A percentile compares a stretch with the other conserved stretches of the same genome.
phyloP scores from a whole-genome alignment of 208 protist genomes.

The Acanthamoeba quina region DNA sequence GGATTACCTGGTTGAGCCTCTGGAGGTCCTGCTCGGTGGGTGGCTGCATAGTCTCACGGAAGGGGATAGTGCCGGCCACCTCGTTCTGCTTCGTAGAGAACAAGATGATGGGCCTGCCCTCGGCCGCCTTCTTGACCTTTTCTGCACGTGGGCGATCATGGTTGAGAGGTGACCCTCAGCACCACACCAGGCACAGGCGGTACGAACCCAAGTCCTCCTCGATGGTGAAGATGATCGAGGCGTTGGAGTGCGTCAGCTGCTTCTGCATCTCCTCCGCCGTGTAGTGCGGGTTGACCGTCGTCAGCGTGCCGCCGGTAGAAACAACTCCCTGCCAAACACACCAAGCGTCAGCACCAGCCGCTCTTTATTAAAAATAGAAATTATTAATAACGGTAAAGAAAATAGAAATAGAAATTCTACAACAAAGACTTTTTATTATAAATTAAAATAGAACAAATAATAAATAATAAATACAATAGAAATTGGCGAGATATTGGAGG shows the following conservation, averaged over 20 bases:
- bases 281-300: constrained; percentile 43
- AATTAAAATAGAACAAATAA: neutral
- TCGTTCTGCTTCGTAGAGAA: neutral
- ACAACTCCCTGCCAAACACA: neutral
- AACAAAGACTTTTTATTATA: neutral
- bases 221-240: constrained; percentile 24
- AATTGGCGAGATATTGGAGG: no score
- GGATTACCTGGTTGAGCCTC: neutral
- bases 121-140: constrained; percentile 17
- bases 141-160: neutral
- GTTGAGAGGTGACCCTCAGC: neutral
- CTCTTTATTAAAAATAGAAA: no score
- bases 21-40: neutral
- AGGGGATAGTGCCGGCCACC: neutral
- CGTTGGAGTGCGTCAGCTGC: constrained; percentile 22
- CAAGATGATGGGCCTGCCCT: constrained; percentile 16
- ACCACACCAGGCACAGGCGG: neutral
- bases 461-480: neutral
- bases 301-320: neutral
- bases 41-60: neutral
- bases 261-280: constrained; percentile 34
- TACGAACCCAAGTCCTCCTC: constrained; percentile 18
- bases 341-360: neutral
- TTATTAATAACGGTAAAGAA: no score
- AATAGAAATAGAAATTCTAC: neutral